Evolutionary conservation across 116 monocot species (phyloP).

Genomic region (Zostera marina): DNA sequence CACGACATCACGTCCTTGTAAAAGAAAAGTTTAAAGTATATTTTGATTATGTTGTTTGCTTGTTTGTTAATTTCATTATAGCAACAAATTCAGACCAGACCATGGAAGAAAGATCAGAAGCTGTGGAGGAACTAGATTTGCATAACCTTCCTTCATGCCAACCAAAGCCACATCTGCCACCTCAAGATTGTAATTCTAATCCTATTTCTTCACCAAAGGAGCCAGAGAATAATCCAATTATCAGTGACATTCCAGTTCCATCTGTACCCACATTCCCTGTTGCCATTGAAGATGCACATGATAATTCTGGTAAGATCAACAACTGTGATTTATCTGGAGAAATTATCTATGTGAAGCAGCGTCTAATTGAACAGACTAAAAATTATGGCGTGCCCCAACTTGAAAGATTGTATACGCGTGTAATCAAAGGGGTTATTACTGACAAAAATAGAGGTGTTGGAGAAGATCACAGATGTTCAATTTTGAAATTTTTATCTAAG

Average conservation of each 20-base stretch:
- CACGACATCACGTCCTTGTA: background rate
- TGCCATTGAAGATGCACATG: background rate
- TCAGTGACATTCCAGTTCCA: conserved; percentile 9
- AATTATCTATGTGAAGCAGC: conserved; percentile 23
- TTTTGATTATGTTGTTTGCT: background rate
- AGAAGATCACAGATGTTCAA: conserved; percentile 29
- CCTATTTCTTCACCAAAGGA: conserved; percentile 12
- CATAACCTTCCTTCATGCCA: conserved; percentile 4
- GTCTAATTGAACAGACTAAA: conserved; percentile 27
- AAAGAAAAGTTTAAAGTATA: background rate
- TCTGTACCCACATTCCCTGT: conserved; percentile 1
- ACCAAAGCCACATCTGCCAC: conserved; percentile 6
- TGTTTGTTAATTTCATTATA: background rate
- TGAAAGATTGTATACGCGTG: conserved; percentile 60
- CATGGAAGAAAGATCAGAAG: conserved; percentile 30
- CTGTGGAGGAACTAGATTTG: conserved; percentile 5
- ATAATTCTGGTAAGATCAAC: conserved; percentile 10
- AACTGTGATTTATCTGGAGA: conserved; percentile 30
- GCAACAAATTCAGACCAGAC: conserved; percentile 15
- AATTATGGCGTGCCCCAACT: conserved; percentile 64
- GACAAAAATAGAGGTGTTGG: conserved; percentile 22
- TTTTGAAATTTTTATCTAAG: conserved; percentile 55
- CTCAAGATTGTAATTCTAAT: conserved; percentile 19
- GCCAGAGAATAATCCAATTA: conserved; percentile 10
- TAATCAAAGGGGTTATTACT: conserved; percentile 41